Conservation (phyloP, 2,329 filamentous ascomycete species). For the Epichloe baconii region DNA sequence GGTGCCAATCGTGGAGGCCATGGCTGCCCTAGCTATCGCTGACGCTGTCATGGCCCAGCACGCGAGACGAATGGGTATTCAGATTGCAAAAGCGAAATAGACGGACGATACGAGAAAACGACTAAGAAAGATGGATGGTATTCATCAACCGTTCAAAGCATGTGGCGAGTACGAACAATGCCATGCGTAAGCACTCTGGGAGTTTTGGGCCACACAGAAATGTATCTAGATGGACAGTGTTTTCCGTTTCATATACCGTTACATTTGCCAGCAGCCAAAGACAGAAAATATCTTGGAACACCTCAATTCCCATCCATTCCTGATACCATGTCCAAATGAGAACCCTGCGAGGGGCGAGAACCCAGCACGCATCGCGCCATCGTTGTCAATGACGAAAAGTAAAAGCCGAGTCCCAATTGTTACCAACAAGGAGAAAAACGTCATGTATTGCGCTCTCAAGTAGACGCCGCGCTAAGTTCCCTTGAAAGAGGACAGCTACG, state of each 20-base stretch:
- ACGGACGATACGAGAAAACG: background rate
- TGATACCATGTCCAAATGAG: too few species aligned
- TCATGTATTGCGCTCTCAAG: background rate
- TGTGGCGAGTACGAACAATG: too few species aligned
- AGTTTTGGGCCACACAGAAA: background rate
- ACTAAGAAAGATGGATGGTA: background rate
- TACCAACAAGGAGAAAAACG: background rate
- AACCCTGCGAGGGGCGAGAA: too few species aligned
- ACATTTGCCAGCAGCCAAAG: background rate
- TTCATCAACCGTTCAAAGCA: too few species aligned
- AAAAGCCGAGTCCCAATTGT: background rate
- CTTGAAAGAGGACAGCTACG: background rate
- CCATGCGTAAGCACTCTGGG: background rate
- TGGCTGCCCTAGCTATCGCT: slow-evolving; percentile 79
- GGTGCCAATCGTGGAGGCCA: slow-evolving; percentile 79
- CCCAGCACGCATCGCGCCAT: too few species aligned
- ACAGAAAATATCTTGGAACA: too few species aligned
- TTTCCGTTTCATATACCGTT: background rate
- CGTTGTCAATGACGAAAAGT: background rate
- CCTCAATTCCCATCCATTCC: too few species aligned
- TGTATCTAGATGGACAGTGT: background rate
- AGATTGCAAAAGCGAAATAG: slow-evolving; percentile 8
- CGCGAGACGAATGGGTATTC: slow-evolving; percentile 33
- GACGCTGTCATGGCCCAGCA: slow-evolving; percentile 80
- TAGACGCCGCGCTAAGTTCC: background rate